Evolutionary conservation across 1,139 yeast genomes (phyloP).

Genomic region (Diutina sp.): DNA sequence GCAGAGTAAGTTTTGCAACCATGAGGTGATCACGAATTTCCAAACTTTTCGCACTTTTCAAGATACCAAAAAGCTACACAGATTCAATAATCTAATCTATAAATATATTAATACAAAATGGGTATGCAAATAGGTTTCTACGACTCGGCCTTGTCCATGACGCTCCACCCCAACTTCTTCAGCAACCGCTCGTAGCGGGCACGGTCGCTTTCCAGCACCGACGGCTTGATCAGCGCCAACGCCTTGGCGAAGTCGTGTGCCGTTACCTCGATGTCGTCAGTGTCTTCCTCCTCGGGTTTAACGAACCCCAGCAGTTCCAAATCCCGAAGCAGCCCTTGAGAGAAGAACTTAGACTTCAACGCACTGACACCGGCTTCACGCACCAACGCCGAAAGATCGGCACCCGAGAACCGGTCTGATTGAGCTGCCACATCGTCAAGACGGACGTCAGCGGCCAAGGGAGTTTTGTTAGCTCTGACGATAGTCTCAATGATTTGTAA

Average conservation of each 20-base stretch:
- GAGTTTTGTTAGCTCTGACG: constrained; percentile 60
- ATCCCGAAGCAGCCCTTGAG: constrained; percentile 25
- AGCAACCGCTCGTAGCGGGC: constrained; percentile 56
- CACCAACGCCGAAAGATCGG: constrained; percentile 83
- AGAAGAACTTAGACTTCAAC: constrained; percentile 57
- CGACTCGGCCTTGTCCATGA: constrained; percentile 4
- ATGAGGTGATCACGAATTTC: too few species aligned
- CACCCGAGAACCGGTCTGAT: constrained; percentile 81
- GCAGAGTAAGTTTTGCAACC: too few species aligned
- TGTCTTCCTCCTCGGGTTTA: constrained; percentile 15
- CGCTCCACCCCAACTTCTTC: constrained; percentile 47
- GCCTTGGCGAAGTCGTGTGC: constrained; percentile 60
- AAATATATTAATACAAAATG: too few species aligned
- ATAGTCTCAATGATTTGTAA: constrained; percentile 72
- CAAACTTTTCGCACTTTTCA: too few species aligned
- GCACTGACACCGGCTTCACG: constrained; percentile 91
- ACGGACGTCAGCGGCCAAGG: constrained; percentile 54
- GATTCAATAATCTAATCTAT: too few species aligned
- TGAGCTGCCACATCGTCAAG: constrained; percentile 42
- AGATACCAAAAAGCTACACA: too few species aligned
- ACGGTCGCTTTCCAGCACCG: constrained; percentile 83
- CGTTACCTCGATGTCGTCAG: constrained; percentile 39
- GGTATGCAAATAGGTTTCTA: neutral
- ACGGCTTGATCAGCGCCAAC: constrained; percentile 65
- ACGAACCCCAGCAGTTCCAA: constrained; percentile 32